A percentile compares a stretch with the other conserved stretches of the same genome.
phyloP scores from a whole-genome alignment of 257 asterid species.

The Ilex asprella region DNA sequence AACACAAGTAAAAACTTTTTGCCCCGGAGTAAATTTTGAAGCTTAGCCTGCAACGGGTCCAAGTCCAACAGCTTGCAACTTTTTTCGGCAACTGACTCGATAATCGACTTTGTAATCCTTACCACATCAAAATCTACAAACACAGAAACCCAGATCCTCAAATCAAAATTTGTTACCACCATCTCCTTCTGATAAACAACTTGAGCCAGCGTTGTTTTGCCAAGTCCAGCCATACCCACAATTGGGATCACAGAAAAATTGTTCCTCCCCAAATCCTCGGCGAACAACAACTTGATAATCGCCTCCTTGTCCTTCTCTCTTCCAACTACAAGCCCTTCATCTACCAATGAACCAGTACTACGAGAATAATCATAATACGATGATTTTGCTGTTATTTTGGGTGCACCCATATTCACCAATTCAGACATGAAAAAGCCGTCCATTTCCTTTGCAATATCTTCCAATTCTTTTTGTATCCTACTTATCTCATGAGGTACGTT shows the following conservation, averaged over 20 bases:
- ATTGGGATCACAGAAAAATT: conserved; percentile 27
- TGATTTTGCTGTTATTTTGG: neutral
- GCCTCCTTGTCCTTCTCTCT: conserved; percentile 19
- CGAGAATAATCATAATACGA: conserved; percentile 2
- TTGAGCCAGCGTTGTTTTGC: conserved; percentile 31
- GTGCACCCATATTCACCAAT: conserved; percentile 6
- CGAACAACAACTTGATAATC: conserved; percentile 13
- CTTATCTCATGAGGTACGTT: conserved; percentile 18
- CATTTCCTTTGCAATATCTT: conserved; percentile 26
- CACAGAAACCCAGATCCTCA: conserved; percentile 30
- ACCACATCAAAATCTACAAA: conserved; percentile 19
- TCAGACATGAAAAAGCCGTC: conserved; percentile 21
- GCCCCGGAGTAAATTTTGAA: neutral
- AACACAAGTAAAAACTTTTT: conserved; percentile 2
- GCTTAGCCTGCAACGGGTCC: neutral
- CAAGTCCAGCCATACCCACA: conserved; percentile 1
- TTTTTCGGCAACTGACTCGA: conserved; percentile 23
- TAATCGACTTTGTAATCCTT: conserved; percentile 22
- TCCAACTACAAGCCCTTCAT: conserved; percentile 20
- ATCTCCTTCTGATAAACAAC: conserved; percentile 13
- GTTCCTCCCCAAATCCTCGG: neutral
- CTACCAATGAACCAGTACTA: conserved; percentile 22
- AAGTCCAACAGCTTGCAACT: conserved; percentile 18
- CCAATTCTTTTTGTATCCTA: conserved; percentile 16
- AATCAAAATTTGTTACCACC: neutral